phyloP scores from a whole-genome alignment of 2,329 filamentous ascomycete species.

The Talaromyces sp. region DNA sequence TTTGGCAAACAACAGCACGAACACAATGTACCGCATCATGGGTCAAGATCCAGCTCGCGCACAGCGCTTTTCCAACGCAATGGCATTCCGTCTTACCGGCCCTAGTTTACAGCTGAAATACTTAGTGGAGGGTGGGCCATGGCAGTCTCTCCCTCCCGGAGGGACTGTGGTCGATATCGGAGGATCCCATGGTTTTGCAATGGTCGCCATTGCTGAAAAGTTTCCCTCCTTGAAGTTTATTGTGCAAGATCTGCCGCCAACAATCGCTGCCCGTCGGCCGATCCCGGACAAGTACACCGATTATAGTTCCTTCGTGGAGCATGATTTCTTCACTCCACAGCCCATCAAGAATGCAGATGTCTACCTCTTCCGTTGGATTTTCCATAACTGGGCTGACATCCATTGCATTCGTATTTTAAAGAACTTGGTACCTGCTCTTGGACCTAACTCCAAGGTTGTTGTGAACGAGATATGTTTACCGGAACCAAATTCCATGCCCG shows the following conservation, averaged over 20 bases:
- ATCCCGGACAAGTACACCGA: slow-evolving; percentile 2
- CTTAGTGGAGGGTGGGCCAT: slow-evolving; percentile 1
- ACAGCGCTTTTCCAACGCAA: slow-evolving; percentile 8
- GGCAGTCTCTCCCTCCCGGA: neutral
- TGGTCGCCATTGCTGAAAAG: slow-evolving; percentile 46
- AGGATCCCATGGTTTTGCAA: slow-evolving; percentile 54
- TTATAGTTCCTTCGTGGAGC: slow-evolving; percentile 16
- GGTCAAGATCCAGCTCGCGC: slow-evolving; percentile 3
- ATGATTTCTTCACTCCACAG: slow-evolving; percentile 20
- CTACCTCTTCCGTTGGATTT: slow-evolving; percentile 18
- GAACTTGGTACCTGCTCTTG: slow-evolving; percentile 16
- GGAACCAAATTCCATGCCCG: slow-evolving; percentile 11
- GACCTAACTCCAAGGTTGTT: slow-evolving; percentile 11
- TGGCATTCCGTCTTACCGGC: slow-evolving; percentile 1
- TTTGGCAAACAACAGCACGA: neutral
- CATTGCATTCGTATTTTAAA: slow-evolving; percentile 16
- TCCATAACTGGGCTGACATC: slow-evolving; percentile 21
- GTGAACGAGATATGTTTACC: slow-evolving; percentile 24
- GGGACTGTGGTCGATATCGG: slow-evolving; percentile 27
- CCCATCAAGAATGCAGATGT: slow-evolving; percentile 17
- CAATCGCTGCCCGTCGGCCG: slow-evolving; percentile 15
- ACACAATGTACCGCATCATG: slow-evolving; percentile 1
- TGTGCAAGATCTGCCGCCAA: slow-evolving; percentile 44
- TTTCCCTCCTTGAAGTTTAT: slow-evolving; percentile 51
- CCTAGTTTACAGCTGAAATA: neutral